Evolutionary conservation across 805 yeast species (phyloP).

Genomic region (Cyberlindnera veronae): DNA sequence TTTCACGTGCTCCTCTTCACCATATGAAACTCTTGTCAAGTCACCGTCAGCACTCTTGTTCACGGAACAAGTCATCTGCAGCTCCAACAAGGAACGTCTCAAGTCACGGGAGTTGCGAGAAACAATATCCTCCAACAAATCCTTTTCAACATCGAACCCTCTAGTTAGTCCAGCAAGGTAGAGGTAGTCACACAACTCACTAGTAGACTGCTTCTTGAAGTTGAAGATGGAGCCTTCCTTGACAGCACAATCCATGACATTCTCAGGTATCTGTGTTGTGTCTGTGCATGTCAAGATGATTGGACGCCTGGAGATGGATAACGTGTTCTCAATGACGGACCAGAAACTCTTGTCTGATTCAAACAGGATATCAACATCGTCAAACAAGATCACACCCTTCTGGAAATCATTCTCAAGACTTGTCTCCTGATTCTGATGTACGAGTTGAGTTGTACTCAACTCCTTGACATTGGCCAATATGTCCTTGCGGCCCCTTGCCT

Average conservation of each 20-base stretch:
- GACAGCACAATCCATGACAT: constrained; percentile 42
- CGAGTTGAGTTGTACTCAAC: constrained; percentile 78
- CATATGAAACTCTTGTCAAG: background rate
- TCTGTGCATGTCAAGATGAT: constrained; percentile 63
- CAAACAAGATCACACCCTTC: constrained; percentile 71
- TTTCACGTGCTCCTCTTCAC: background rate
- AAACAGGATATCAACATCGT: constrained; percentile 81
- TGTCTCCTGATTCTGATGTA: constrained; percentile 41
- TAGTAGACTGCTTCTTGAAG: constrained; percentile 21
- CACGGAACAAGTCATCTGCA: constrained; percentile 40
- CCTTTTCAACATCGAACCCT: constrained; percentile 33
- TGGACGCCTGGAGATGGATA: constrained; percentile 64
- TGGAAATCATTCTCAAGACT: constrained; percentile 32
- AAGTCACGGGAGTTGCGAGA: constrained; percentile 36
- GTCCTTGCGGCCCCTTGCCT: constrained; percentile 68
- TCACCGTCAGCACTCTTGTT: background rate
- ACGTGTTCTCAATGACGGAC: constrained; percentile 60
- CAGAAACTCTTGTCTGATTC: constrained; percentile 78
- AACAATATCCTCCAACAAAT: constrained; percentile 30
- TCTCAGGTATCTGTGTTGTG: constrained; percentile 43
- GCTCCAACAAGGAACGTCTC: constrained; percentile 41
- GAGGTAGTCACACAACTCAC: constrained; percentile 35
- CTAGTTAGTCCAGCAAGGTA: constrained; percentile 37
- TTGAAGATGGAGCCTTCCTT: constrained; percentile 39
- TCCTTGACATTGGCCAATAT: constrained; percentile 65